Evolutionary conservation across 2,329 filamentous ascomycete genomes (phyloP), one percentile per base, ranked within the genome.

Genomic region (Mariannaea elegans): DNA sequence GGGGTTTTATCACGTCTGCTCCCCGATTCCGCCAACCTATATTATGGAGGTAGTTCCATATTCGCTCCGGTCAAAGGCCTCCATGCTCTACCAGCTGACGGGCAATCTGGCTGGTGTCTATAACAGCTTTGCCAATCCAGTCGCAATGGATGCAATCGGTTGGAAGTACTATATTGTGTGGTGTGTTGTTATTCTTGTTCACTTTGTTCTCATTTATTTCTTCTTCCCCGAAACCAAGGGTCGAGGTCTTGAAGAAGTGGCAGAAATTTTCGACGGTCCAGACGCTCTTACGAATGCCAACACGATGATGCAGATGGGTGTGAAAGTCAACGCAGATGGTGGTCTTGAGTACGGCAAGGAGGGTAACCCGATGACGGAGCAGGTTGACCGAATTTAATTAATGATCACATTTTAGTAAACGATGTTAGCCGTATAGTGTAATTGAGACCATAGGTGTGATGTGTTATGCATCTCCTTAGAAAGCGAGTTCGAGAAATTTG

Each of bases 151-250:
- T 0, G 69, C 69, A 0, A 77, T 81, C 24, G 65, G 63, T 0
- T 81, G 79, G 79, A 78, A 75, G 55, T 81, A 78, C 54, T 81
- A 81, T 52, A 76, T 80, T 8, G 76, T 81, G 3, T 80, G 78
- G 64, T 76, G 78, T n/a, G 76, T 71, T 0, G 67, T 72, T 0
- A 57, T 75, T 14, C 63, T 62, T 2, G 18, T 68, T 0, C 62
- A 69, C 31, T 2, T 70, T 10, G 59, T 32, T 0, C 7, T 71
- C 7, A 69, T 69, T 3, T 83, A 41, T 6, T 66, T 71, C 61
- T 69, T 68, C 61, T 68, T 70, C 38, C 67, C 67, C 0, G 67
- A 69, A 19, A 69, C 67, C 0, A 69, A 70, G 52, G 67, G 67
- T 0, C 59, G 60, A 23, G 65, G 63, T 1, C 64, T 69, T 3